A percentile compares a stretch with the other conserved stretches of the same genome.
Conservation (phyloP, 257 asterid genomes). For the Scutellaria baicalensis region DNA sequence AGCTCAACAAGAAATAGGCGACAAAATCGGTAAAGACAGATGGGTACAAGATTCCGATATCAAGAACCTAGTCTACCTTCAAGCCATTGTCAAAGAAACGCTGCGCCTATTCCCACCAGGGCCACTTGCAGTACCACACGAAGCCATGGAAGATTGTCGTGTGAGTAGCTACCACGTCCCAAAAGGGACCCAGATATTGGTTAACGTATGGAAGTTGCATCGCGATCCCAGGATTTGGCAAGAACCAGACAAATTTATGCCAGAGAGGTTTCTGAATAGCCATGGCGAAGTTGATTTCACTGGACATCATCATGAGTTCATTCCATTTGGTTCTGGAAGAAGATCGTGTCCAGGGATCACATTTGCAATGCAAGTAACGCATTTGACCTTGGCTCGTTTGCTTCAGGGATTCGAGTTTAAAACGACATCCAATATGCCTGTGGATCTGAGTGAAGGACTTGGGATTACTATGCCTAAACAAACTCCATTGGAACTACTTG, state of each 20-base stretch:
- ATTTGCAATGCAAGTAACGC: constrained; percentile 36
- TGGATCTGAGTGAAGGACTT: constrained; percentile 45
- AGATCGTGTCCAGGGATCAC: constrained; percentile 43
- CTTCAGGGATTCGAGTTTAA: constrained; percentile 42
- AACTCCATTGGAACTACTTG: constrained; percentile 28
- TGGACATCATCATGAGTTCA: constrained; percentile 40
- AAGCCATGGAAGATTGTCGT: constrained; percentile 31
- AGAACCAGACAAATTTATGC: constrained; percentile 37
- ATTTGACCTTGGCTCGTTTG: constrained; percentile 38
- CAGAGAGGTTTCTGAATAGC: constrained; percentile 36
- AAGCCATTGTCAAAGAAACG: constrained; percentile 45
- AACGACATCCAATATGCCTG: constrained; percentile 13
- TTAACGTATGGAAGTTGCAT: constrained; percentile 47
- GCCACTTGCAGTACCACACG: constrained; percentile 39
- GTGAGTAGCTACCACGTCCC: constrained; percentile 30
- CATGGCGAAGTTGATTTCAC: constrained; percentile 28
- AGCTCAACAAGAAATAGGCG: constrained; percentile 41
- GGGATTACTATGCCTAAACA: constrained; percentile 38
- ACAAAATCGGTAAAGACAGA: constrained; percentile 33
- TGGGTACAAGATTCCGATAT: constrained; percentile 50
- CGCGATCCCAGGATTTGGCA: constrained; percentile 43
- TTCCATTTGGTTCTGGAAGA: constrained; percentile 56
- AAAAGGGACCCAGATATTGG: constrained; percentile 32
- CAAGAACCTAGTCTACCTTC: constrained; percentile 34
- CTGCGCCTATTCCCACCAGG: constrained; percentile 46